These are phyloP conservation scores for Picea glauca DNA, from an alignment of 75 land plant genomes.

Conservation along the genomic window DNA sequence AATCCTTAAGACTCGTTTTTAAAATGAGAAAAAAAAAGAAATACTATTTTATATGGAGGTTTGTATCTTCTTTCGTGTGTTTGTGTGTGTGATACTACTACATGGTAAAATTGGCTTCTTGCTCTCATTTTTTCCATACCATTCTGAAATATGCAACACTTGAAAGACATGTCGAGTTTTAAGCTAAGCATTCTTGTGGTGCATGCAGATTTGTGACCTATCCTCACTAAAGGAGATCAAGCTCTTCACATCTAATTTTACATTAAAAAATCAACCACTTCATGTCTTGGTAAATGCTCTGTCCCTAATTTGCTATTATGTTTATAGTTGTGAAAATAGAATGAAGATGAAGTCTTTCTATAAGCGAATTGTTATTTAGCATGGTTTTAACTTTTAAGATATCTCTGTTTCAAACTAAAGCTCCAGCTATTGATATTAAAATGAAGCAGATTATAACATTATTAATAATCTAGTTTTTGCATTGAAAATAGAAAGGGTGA, in stretches of 20 bases:
- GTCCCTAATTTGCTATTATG: not conserved
- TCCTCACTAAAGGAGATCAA: conserved; percentile 80
- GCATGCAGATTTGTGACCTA: conserved; percentile 84
- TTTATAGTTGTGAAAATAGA: not conserved
- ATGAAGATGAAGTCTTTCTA: not conserved
- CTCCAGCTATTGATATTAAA: not conserved
- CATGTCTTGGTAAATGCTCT: conserved; percentile 70
- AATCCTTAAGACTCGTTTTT: no score
- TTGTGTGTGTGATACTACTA: not conserved
- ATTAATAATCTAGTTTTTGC: not conserved
- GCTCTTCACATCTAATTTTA: conserved; percentile 57
- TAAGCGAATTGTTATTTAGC: not conserved
- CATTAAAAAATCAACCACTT: conserved; percentile 52
- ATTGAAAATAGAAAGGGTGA: no score
- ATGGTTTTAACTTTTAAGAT: not conserved
- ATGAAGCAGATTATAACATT: not conserved
- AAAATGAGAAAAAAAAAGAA: not conserved
- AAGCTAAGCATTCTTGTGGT: not conserved
- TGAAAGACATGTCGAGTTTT: not conserved
- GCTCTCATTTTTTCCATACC: not conserved
- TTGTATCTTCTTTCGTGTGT: not conserved
- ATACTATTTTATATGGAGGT: conserved; percentile 2
- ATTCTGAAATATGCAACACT: not conserved
- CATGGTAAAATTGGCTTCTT: not conserved
- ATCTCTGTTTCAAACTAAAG: not conserved